Conservation (phyloP, 2,329 filamentous ascomycete species). For the Phyllosticta citriasiana region DNA sequence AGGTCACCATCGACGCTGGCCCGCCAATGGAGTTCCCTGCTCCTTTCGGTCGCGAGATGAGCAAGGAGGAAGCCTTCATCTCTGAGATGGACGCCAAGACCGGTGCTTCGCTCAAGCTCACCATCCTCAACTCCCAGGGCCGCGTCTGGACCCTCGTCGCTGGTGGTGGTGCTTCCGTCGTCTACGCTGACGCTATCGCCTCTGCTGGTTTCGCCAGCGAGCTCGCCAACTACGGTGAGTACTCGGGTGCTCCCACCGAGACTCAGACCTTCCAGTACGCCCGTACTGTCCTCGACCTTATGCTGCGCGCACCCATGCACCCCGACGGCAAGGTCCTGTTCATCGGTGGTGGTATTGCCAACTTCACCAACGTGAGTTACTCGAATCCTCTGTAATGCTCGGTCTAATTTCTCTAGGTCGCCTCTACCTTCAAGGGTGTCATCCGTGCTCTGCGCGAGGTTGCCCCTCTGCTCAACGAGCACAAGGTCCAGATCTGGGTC, state of each 20-base stretch:
- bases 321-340: constrained; percentile 96
- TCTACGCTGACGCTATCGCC: constrained; percentile 97
- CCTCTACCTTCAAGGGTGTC: constrained; percentile 98
- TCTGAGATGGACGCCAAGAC: constrained; percentile 98
- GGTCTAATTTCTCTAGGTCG: constrained; percentile 41
- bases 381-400: not conserved
- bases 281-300: constrained; percentile 89
- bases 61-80: constrained; percentile 99
- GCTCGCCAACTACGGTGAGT: constrained; percentile 98
- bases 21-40: constrained; percentile 98
- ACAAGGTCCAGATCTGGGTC: constrained; percentile 98
- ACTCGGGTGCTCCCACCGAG: constrained; percentile 97
- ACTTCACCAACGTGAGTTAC: constrained; percentile 86
- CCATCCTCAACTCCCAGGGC: constrained; percentile 81
- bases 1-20: constrained; percentile 89
- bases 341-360: constrained; percentile 99
- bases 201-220: constrained; percentile 91
- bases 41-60: constrained; percentile 95
- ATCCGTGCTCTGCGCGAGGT: constrained; percentile 93
- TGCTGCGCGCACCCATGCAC: constrained; percentile 79
- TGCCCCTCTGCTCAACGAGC: constrained; percentile 74
- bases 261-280: constrained; percentile 99
- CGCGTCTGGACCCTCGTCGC: constrained; percentile 98
- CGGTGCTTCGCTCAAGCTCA: constrained; percentile 96
- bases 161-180: constrained; percentile 97